These are phyloP conservation scores for Colletotrichum zoysiae DNA, from an alignment of 2,329 filamentous ascomycete genomes.

Conservation along the genomic window DNA sequence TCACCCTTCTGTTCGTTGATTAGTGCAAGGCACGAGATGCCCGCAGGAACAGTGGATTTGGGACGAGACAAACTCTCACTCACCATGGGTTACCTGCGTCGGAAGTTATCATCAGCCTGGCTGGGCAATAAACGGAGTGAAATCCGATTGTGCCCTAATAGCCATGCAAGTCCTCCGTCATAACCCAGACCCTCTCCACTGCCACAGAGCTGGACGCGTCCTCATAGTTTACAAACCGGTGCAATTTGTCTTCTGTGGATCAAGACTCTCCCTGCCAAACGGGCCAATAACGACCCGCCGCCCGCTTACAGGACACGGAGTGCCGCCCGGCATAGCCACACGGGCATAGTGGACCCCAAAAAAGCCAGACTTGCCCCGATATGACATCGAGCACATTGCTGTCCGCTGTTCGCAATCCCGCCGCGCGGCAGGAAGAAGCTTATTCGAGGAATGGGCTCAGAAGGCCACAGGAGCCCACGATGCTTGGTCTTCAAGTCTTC, in stretches of 20 bases:
- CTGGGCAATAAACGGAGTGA: background rate
- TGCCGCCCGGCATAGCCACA: conserved; percentile 39
- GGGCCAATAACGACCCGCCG: conserved; percentile 24
- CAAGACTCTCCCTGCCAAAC: conserved; percentile 8
- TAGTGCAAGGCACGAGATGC: conserved; percentile 8
- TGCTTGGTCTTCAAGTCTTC: conserved; percentile 2
- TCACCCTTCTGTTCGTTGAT: conserved; percentile 14
- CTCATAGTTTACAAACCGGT: background rate
- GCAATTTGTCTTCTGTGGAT: conserved; percentile 15
- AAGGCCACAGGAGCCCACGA: conserved; percentile 1
- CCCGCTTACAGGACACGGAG: conserved; percentile 22
- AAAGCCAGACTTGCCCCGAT: conserved; percentile 17
- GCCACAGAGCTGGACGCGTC: background rate
- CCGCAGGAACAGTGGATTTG: background rate
- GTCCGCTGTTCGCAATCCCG: conserved; percentile 18
- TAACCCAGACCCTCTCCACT: background rate
- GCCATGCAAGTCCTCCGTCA: background rate
- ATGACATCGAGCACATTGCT: conserved; percentile 34
- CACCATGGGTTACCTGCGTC: conserved; percentile 1
- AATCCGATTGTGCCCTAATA: conserved; percentile 9
- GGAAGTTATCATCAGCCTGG: conserved; percentile 4
- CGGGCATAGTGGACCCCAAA: conserved; percentile 36
- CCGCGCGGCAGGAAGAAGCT: conserved; percentile 41
- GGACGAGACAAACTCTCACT: conserved; percentile 10
- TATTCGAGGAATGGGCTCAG: conserved; percentile 34